Percentiles rank a stretch among this genome's conserved stretches.
Evolutionary conservation across 768 basidiomycete genomes (phyloP).

Genomic region (Mycena haematopus): DNA sequence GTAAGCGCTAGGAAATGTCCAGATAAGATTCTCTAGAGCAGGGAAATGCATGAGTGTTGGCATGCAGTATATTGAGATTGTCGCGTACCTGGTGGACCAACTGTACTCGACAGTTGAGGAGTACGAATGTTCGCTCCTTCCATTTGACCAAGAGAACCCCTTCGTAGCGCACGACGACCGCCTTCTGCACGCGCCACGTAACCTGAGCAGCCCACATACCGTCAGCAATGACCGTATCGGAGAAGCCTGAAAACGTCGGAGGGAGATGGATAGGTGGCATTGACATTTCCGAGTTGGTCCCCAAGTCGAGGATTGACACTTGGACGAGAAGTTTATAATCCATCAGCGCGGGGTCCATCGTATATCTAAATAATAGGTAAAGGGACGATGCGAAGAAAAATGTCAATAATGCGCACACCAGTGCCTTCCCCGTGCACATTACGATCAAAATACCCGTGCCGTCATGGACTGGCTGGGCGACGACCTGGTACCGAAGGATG

Average conservation of each 20-base stretch:
- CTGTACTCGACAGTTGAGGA: too few relatives aligned
- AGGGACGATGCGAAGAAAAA: neutral
- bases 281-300: neutral
- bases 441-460: constrained; percentile 4
- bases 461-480: neutral
- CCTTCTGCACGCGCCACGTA: neutral
- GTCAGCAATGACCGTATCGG: constrained; percentile 5
- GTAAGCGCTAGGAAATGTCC: constrained; percentile 9
- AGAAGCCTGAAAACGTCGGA: neutral
- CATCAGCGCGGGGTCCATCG: neutral
- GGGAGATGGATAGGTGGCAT: constrained; percentile 6
- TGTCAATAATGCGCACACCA: constrained; percentile 4
- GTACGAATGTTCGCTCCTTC: too few relatives aligned
- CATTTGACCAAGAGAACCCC: too few relatives aligned
- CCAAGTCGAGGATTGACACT: constrained; percentile 5
- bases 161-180: too few relatives aligned
- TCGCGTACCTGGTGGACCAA: too few relatives aligned
- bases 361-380: neutral
- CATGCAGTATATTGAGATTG: too few relatives aligned
- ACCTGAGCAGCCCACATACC: constrained; percentile 13
- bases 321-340: constrained; percentile 3
- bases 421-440: neutral
- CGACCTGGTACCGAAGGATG: neutral
- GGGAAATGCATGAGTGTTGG: too few relatives aligned
- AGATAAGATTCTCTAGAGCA: neutral